Percentiles rank a stretch among this genome's conserved stretches.
Evolutionary conservation across 495 filamentous ascomycete genomes (phyloP).

Genomic region (Penicillium salamii): DNA sequence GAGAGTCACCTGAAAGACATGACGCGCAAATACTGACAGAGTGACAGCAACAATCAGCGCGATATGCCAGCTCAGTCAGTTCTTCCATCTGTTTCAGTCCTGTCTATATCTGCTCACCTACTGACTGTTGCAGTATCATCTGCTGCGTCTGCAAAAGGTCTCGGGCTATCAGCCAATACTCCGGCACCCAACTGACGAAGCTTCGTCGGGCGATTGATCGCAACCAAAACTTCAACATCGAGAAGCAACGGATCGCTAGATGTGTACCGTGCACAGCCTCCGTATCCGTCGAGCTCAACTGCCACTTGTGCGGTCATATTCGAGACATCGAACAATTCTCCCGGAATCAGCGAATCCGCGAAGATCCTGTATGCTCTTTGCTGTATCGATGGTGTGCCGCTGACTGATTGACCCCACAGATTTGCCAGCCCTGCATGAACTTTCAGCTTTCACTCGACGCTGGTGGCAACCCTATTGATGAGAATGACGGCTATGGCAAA

Average conservation of each 20-base stretch:
- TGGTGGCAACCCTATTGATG: neutral
- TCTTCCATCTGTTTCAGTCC: neutral
- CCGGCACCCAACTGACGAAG: conserved; percentile 1
- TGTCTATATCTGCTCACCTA: too few relatives aligned
- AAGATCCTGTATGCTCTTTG: neutral
- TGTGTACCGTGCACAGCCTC: neutral
- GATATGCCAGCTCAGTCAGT: neutral
- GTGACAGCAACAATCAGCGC: neutral
- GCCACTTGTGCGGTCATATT: neutral
- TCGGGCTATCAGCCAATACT: neutral
- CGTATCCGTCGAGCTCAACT: neutral
- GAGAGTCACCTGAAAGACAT: too few relatives aligned
- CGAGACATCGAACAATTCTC: neutral
- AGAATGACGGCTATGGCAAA: neutral
- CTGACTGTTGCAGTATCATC: conserved; percentile 2
- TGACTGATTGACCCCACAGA: neutral
- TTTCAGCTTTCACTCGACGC: conserved; percentile 1
- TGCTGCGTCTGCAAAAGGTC: conserved; percentile 4
- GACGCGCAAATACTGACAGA: too few relatives aligned
- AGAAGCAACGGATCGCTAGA: neutral
- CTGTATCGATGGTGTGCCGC: neutral
- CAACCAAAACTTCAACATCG: neutral
- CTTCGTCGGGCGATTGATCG: neutral
- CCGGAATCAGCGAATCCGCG: neutral
- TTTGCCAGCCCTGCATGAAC: conserved; percentile 7